Conservation (phyloP, 768 basidiomycete species). For the Ramaria rubella region DNA sequence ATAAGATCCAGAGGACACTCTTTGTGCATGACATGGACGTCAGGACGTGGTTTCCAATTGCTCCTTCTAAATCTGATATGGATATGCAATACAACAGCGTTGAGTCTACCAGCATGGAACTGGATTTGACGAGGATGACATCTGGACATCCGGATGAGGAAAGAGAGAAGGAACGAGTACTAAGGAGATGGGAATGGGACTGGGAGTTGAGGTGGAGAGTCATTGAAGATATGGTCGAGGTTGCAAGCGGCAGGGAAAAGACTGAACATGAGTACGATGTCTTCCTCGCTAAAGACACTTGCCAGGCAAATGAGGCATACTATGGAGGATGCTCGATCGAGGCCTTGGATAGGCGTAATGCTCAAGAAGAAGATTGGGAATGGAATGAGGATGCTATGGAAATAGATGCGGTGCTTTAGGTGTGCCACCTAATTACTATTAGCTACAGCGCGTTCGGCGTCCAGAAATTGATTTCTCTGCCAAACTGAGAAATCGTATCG, state of each 20-base stretch:
- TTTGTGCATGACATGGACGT: constrained; percentile 8
- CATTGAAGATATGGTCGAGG: neutral
- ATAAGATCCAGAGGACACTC: constrained; percentile 4
- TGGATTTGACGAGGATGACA: neutral
- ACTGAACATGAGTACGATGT: neutral
- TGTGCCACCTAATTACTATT: too few relatives aligned
- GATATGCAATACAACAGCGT: neutral
- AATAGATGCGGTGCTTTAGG: neutral
- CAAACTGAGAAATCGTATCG: too few relatives aligned
- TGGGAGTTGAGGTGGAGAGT: constrained; percentile 9
- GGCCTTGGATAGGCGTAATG: neutral
- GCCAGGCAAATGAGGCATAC: neutral
- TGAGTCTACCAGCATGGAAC: neutral
- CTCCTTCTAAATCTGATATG: neutral
- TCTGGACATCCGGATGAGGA: neutral
- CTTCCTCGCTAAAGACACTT: neutral
- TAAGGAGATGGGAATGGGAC: constrained; percentile 7
- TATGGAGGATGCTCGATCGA: neutral
- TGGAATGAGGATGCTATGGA: constrained; percentile 5
- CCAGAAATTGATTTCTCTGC: too few relatives aligned
- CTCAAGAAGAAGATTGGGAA: neutral
- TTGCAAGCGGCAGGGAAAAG: neutral
- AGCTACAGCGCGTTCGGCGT: too few relatives aligned
- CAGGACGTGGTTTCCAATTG: neutral
- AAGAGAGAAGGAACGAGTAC: neutral